Conservation (phyloP, 2,329 filamentous ascomycete species). For the Hymenoscyphus repandus region DNA sequence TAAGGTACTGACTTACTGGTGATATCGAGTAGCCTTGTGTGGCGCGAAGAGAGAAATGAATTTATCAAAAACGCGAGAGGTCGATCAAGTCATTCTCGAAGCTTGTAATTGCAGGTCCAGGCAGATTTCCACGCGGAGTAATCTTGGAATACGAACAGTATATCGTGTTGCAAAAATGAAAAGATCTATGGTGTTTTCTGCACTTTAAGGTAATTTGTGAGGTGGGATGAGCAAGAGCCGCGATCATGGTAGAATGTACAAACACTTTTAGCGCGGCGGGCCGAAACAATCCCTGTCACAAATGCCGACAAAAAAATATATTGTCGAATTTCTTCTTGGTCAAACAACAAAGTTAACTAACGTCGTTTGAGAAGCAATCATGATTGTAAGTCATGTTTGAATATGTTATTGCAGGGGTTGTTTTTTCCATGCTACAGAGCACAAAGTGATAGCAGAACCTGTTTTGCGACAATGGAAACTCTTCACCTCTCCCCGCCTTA, state of each 20-base stretch:
- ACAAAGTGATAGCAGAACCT: background rate
- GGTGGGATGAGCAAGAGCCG: conserved; percentile 16
- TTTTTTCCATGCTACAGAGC: background rate
- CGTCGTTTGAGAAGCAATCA: conserved; percentile 13
- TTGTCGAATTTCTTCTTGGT: background rate
- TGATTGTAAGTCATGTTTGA: conserved; percentile 24
- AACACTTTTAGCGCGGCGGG: conserved; percentile 18
- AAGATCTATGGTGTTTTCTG: background rate
- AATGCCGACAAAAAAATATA: conserved; percentile 10
- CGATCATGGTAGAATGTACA: conserved; percentile 1
- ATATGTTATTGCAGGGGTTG: background rate
- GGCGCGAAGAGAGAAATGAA: conserved; percentile 22
- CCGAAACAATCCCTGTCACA: conserved; percentile 11
- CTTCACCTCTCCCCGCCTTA: background rate
- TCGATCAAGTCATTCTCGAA: conserved; percentile 30
- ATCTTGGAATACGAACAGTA: background rate
- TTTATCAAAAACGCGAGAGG: conserved; percentile 20
- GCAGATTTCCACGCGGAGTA: background rate
- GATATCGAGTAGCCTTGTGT: conserved; percentile 28
- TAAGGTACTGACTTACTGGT: conserved; percentile 12
- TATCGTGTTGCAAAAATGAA: background rate
- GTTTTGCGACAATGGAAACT: conserved; percentile 2
- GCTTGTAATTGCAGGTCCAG: background rate
- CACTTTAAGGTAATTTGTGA: conserved; percentile 3
- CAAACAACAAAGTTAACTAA: background rate